A percentile compares a stretch with the other conserved stretches of the same genome.
phyloP scores from a whole-genome alignment of 495 filamentous ascomycete species.

The Chaetomium tenue region DNA sequence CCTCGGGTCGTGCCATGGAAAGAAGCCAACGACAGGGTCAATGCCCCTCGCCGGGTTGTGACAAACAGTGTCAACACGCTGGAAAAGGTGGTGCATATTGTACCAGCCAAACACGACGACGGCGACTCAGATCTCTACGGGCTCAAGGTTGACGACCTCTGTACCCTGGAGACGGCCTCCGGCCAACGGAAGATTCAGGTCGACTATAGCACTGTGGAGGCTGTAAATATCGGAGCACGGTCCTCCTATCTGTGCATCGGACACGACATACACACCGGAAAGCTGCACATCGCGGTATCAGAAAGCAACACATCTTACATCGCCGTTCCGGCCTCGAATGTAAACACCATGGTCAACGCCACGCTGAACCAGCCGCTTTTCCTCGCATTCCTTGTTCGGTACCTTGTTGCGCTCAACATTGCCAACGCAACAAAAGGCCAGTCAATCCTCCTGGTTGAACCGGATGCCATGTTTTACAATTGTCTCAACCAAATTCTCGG shows the following conservation, averaged over 20 bases:
- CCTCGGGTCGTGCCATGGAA: constrained; percentile 44
- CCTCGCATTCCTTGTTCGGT: constrained; percentile 29
- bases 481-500: constrained; percentile 31
- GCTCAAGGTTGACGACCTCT: constrained; percentile 9
- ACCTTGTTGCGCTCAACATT: constrained; percentile 28
- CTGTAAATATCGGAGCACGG: constrained; percentile 20
- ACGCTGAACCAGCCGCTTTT: constrained; percentile 15
- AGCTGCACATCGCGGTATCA: constrained; percentile 35
- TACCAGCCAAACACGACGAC: constrained; percentile 7
- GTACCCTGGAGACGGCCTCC: not conserved
- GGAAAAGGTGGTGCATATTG: constrained; percentile 31
- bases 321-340: not conserved
- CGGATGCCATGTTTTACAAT: constrained; percentile 36
- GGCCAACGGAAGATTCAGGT: constrained; percentile 32
- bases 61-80: constrained; percentile 34
- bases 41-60: constrained; percentile 41
- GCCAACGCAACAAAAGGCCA: constrained; percentile 3
- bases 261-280: constrained; percentile 24
- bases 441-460: constrained; percentile 34
- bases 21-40: constrained; percentile 38
- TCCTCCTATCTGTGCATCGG: constrained; percentile 37
- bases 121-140: constrained; percentile 23
- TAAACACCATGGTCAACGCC: constrained; percentile 1
- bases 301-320: constrained; percentile 36
- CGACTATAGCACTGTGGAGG: constrained; percentile 40